Base-by-base conservation (phyloP, 805 yeast genomes). In the Saccharomycopsis sp. region DNA sequence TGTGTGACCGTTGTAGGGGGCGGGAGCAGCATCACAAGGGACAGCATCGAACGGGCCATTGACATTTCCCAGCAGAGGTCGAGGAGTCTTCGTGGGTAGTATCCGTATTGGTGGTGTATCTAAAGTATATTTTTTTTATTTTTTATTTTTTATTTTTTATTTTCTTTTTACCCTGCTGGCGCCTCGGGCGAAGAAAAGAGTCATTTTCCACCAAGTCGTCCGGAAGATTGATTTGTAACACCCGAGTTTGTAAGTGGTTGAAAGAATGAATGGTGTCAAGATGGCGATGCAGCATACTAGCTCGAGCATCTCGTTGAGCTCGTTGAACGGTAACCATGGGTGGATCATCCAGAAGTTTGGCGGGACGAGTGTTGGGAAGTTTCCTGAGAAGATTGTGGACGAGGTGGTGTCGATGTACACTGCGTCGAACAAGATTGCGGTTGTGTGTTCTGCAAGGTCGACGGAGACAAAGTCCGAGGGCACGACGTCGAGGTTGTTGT, bases 281-380 rank as follows among this genome's bases (percentile, higher is more conserved):
- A 25, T 25, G 9, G n/a, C n/a, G 27, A 25, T 25, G 9, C 27
- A 25, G 12, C 27, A 9, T n/a, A 25, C 48, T n/a, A 32, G 39
- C 23, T 44, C 45, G 4, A 20, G 31, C 12, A 33, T 31, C 10
- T 41, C 45, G 4, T 26, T 44, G 15, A 32, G 38, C 16, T 37
- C 42, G 31, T 30, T 48, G 4, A 25, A 20, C 20, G 41, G 41
- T 13, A 39, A 19, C 7, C 36, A 52, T 13, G 73, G 73, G 13
- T 80, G 89, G 88, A 60, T 82, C 3, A 82, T 92, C 5, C 98
- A 92, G 60, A 92, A 92, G 61, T 92, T 85, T 55, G 98, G 98
- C 36, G 98, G 98, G 40, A 92, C 98, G 12, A 79, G 92, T 35
- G 96, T 92, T 23, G 98, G 98, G 17, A 92, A 92, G 59, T 88